Evolutionary conservation across 2,329 filamentous ascomycete species (phyloP), one percentile per base, ranked within the genome.

Genomic region (Fragosphaeria purpurea): DNA sequence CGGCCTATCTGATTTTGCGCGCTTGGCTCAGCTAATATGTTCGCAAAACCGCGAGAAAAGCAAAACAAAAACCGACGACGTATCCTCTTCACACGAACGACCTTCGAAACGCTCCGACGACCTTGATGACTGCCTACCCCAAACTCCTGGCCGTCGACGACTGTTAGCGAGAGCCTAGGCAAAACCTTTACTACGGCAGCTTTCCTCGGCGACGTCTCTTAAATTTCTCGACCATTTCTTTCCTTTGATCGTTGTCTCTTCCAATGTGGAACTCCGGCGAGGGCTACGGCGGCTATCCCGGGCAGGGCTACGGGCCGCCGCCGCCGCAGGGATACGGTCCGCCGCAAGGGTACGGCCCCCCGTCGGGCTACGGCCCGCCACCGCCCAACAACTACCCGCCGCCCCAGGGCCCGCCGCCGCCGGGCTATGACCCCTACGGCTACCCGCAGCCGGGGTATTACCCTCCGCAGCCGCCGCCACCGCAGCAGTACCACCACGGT

Each of bases 301-400:
- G 60, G 44, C 58, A 59, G 51, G 57, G 57, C 38, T 54, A 60
- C 55, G 58, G 59, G 50, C 59, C 59, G 31, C 42, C 41, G 9
- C 59, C 59, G 31, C 42, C 41, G 9, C 35, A 41, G 33, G 42
- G 47, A 43, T 51, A 53, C 47, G 53, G 53, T 22, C 50, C 51
- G 34, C 54, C 55, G 41, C 51, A 52, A 12, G 44, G 38, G 22
- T n/a, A 22, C 45, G 13, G 12, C 43, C 31, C 22, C 22, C 42
- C 44, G 47, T 41, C 44, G 8, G 46, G 46, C 30, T 53, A 56
- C 47, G 48, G 50, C 7, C 43, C 44, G 32, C 47, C 51, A 0
- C 50, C 48, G 33, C 44, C 43, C 39, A 37, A 46, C 32, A 47
- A 33, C 4, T 52, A 48, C 45, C 44, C 46, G 0, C 54, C 55